These are phyloP conservation scores for Solanum bukasovii DNA, from an alignment of 257 asterid species.

Conservation along the genomic window DNA sequence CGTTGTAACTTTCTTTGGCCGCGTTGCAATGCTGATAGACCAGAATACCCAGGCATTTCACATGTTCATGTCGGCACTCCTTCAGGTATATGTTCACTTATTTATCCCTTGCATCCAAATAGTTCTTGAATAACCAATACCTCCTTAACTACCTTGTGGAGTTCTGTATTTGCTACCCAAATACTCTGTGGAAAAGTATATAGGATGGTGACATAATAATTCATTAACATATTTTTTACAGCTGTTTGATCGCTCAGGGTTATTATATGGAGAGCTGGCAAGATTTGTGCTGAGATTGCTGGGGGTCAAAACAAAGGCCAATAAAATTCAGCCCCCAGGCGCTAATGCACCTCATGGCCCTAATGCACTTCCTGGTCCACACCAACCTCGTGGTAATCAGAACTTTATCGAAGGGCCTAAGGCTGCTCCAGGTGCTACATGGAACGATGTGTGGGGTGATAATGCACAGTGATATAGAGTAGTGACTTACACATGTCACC, in stretches of 20 bases:
- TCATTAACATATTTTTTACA: slow-evolving; percentile 17
- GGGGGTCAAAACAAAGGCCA: slow-evolving; percentile 63
- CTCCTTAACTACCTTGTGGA: neutral
- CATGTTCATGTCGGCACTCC: slow-evolving; percentile 62
- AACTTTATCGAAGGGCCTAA: slow-evolving; percentile 64
- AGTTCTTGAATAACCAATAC: neutral
- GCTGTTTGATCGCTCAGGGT: slow-evolving; percentile 88
- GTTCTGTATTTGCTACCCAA: neutral
- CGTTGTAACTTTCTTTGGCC: slow-evolving; percentile 78
- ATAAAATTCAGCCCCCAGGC: slow-evolving; percentile 49
- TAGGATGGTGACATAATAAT: neutral
- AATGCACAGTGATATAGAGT: slow-evolving; percentile 1
- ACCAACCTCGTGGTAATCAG: slow-evolving; percentile 35
- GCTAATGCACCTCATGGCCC: slow-evolving; percentile 52
- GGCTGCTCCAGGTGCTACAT: slow-evolving; percentile 55
- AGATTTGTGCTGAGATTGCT: slow-evolving; percentile 81
- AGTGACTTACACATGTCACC: neutral
- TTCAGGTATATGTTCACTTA: slow-evolving; percentile 46
- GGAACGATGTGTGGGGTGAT: slow-evolving; percentile 78
- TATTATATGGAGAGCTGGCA: slow-evolving; percentile 91
- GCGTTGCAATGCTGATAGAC: slow-evolving; percentile 76
- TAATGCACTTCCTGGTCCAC: slow-evolving; percentile 58
- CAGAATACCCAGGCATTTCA: slow-evolving; percentile 97
- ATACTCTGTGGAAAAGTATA: neutral
- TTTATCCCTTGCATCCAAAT: neutral